Evolutionary conservation across 1,284 basidiomycete species (phyloP).

Genomic region (Jaminaea rosea): DNA sequence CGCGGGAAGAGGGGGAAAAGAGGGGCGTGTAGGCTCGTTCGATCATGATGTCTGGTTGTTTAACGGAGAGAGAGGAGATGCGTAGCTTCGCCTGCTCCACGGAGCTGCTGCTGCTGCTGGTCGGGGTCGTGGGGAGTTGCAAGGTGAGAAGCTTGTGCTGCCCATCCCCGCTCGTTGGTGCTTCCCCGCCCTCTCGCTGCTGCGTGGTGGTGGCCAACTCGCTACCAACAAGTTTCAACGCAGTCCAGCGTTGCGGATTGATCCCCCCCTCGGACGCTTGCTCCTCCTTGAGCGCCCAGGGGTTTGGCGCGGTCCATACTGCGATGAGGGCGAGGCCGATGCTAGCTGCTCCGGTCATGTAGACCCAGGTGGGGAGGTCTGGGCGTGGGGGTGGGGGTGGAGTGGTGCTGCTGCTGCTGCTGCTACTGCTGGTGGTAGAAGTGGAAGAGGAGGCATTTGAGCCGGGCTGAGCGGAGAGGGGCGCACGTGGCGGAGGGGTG

Average conservation of each 20-base stretch:
- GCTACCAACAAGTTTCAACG: no score
- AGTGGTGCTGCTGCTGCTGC: background rate
- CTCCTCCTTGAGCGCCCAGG: no score
- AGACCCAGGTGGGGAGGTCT: background rate
- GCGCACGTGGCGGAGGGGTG: no score
- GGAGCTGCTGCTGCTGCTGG: background rate
- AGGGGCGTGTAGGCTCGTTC: background rate
- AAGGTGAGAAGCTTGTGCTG: background rate
- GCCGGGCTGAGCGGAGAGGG: background rate
- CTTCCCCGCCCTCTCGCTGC: no score
- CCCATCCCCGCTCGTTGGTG: background rate
- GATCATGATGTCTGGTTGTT: background rate
- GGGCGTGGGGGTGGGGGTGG: no score
- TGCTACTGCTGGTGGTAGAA: background rate
- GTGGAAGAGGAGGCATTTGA: background rate
- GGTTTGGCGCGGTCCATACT: background rate
- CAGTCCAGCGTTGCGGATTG: no score
- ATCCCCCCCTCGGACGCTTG: no score
- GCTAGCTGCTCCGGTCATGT: background rate
- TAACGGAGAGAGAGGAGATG: background rate
- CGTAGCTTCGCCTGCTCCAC: background rate
- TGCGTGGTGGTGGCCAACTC: no score
- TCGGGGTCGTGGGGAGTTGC: background rate
- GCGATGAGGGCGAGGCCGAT: background rate
- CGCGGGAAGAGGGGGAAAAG: background rate